Base-by-base conservation (phyloP, 768 basidiomycete genomes). In the Mycena indigotica region DNA sequence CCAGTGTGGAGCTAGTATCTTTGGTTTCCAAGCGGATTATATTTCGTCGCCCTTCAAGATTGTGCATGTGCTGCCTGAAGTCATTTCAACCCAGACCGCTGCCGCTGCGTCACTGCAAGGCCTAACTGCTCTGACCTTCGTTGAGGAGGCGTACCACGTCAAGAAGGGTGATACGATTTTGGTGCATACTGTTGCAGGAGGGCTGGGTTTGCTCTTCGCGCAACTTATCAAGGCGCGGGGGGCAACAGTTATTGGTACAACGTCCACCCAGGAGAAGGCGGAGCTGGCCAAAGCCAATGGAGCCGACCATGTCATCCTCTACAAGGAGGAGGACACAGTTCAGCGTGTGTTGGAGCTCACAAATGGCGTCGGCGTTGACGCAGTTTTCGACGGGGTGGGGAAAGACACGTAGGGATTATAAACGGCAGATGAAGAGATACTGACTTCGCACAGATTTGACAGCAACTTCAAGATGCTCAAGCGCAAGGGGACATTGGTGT, bases 331-430 rank as follows among this genome's bases (percentile, higher is more conserved):
- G 66, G 81, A 92, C 58, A 88, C 88, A 0, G 87, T 91, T 12
- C 68, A 87, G 62, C 80, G 86, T 44, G 90, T 91, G 16, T 69
- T 87, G 53, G 85, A 89, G 65, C 72, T 93, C 53, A 93, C 93
- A 0, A 84, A 84, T 39, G 91, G 90, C 5, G 79, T 86, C 63
- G 91, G 93, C 16, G 91, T 94, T 4, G 83, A 96, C 60, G 95
- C 85, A 16, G 83, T 93, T 23, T 96, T 89, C 66, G 96, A 99
- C 66, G 96, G 96, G 26, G 93, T 99, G n/a, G 96, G 96, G 1
- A 95, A 91, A 76, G 91, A 93, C 70, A 98, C 95, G 83, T 95
- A 73, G 56, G 89, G 78, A 21, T n/a, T n/a, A n/a, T n/a, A n/a
- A n/a, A n/a, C n/a, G n/a, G 30, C 4, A 28, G 26, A 38, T 23